Evolutionary conservation across 495 filamentous ascomycete genomes (phyloP).

Genomic region (Tuber umbilicatum): DNA sequence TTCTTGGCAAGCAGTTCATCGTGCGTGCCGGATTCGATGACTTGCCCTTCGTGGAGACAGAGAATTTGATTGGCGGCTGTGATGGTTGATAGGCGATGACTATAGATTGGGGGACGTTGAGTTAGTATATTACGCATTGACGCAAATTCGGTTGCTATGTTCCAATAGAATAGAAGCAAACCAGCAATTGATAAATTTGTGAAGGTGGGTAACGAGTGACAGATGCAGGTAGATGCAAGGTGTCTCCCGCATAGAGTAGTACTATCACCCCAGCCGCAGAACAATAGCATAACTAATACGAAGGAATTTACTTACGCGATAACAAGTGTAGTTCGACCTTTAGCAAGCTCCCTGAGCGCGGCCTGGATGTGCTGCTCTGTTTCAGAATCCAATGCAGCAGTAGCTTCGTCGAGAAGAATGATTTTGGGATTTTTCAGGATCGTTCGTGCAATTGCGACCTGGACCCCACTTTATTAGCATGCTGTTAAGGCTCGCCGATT

Average conservation of each 20-base stretch:
- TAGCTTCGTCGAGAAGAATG: conserved; percentile 94
- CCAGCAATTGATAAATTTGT: neutral
- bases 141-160: neutral
- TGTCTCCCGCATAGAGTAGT: neutral
- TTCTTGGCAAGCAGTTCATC: conserved; percentile 69
- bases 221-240: neutral
- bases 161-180: neutral
- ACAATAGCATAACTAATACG: neutral
- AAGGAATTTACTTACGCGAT: conserved; percentile 48
- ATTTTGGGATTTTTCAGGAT: conserved; percentile 94
- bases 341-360: conserved; percentile 69
- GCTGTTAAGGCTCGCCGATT: conserved; percentile 2
- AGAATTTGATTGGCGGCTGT: conserved; percentile 90
- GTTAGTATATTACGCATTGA: neutral
- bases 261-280: neutral
- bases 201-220: neutral
- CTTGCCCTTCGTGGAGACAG: conserved; percentile 76
- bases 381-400: conserved; percentile 87
- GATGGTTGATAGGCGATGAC: conserved; percentile 86
- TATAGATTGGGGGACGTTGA: neutral
- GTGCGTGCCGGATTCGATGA: conserved; percentile 81
- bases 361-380: conserved; percentile 94
- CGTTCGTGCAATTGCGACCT: conserved; percentile 87
- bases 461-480: neutral
- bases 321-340: conserved; percentile 77